Conservation (phyloP, 2,329 filamentous ascomycete genomes). For the Penicillium hordei region DNA sequence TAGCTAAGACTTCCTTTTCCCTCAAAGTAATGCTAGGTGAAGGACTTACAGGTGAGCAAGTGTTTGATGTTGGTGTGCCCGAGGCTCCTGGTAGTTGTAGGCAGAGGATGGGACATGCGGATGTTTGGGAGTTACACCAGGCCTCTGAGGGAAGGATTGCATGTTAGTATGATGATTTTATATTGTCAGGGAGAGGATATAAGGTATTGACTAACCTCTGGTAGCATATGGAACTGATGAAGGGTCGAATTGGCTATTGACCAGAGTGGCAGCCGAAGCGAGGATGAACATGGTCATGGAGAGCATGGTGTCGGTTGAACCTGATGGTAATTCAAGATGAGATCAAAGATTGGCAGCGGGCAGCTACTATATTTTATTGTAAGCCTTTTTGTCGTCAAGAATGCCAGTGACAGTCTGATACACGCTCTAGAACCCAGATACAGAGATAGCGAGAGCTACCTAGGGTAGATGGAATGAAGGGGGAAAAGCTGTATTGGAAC, state of each 20-base stretch:
- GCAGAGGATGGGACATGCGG: constrained; percentile 48
- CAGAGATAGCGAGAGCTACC: background rate
- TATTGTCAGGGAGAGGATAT: background rate
- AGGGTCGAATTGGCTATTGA: constrained; percentile 41
- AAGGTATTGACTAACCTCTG: constrained; percentile 31
- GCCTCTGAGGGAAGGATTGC: constrained; percentile 26
- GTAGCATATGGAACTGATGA: constrained; percentile 37
- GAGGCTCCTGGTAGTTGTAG: constrained; percentile 41
- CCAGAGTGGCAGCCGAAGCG: constrained; percentile 33
- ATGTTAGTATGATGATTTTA: background rate
- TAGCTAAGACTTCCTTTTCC: background rate
- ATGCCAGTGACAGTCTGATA: background rate
- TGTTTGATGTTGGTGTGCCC: constrained; percentile 37
- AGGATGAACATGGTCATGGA: constrained; percentile 35
- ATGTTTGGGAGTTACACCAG: constrained; percentile 47
- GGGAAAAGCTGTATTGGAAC: background rate
- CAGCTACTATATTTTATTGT: background rate
- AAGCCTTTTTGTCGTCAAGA: background rate
- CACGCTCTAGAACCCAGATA: background rate
- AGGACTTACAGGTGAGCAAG: constrained; percentile 41
- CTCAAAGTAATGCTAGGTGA: background rate
- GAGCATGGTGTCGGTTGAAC: constrained; percentile 23
- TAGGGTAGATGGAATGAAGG: constrained; percentile 19
- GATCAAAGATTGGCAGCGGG: background rate
- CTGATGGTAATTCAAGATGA: constrained; percentile 7